Evolutionary conservation across 495 filamentous ascomycete genomes (phyloP).

Genomic region (Lentithecium fluviatile): DNA sequence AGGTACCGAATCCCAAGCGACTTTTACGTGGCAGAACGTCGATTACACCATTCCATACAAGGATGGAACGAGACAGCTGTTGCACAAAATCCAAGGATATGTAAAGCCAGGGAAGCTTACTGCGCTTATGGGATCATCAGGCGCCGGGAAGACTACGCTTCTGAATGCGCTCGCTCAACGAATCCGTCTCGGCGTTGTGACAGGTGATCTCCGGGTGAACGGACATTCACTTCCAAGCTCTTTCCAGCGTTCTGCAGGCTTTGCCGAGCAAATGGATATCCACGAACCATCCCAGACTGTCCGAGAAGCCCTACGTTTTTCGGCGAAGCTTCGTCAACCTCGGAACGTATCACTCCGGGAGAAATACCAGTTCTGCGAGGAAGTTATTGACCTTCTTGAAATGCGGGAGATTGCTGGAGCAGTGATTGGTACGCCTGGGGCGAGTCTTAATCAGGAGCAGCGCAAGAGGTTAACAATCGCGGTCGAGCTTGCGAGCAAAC

Average conservation of each 20-base stretch:
- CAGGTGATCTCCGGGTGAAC: constrained; percentile 40
- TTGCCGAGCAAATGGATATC: constrained; percentile 41
- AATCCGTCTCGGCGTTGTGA: constrained; percentile 35
- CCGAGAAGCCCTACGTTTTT: constrained; percentile 40
- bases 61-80: constrained; percentile 18
- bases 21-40: constrained; percentile 25
- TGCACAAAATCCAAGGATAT: constrained; percentile 36
- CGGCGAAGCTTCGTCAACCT: constrained; percentile 40
- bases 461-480: constrained; percentile 45
- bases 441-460: constrained; percentile 43
- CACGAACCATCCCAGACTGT: constrained; percentile 39
- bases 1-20: constrained; percentile 17
- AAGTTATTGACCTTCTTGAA: constrained; percentile 54
- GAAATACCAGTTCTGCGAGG: constrained; percentile 53
- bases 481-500: constrained; percentile 40
- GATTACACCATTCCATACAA: constrained; percentile 14
- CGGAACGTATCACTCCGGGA: constrained; percentile 39
- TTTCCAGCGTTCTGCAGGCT: constrained; percentile 41
- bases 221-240: constrained; percentile 37
- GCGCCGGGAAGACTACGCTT: constrained; percentile 42
- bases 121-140: constrained; percentile 40
- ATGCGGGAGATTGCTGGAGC: constrained; percentile 46
- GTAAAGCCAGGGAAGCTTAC: constrained; percentile 40
- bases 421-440: constrained; percentile 37
- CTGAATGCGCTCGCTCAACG: constrained; percentile 43